A percentile compares a stretch with the other conserved stretches of the same genome.
Evolutionary conservation across 192 early-diverging fungal species (phyloP).

Genomic region (Coemansia sp.): DNA sequence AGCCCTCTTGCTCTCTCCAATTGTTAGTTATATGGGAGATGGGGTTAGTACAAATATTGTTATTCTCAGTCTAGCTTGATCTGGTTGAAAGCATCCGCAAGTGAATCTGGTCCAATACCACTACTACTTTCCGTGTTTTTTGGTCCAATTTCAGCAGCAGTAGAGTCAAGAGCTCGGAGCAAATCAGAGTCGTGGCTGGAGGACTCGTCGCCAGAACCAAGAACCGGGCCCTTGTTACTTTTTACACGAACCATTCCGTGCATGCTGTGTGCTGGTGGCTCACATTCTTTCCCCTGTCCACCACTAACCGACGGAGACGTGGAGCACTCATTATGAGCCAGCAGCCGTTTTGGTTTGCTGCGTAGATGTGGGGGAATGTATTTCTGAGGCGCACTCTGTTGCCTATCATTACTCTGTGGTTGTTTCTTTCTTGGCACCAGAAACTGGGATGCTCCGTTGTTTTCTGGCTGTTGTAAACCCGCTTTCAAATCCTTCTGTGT

Average conservation of each 20-base stretch:
- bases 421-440: not conserved
- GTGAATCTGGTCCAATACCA: not conserved
- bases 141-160: not conserved
- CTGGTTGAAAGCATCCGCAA: not conserved
- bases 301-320: too few species aligned
- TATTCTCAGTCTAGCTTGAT: not conserved
- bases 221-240: too few species aligned
- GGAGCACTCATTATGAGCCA: not conserved
- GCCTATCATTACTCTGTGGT: too few species aligned
- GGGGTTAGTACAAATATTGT: too few species aligned
- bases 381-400: not conserved
- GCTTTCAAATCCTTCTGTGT: too few species aligned
- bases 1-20: too few species aligned
- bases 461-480: not conserved
- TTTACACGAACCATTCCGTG: too few species aligned
- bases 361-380: not conserved
- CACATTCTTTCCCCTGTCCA: too few species aligned
- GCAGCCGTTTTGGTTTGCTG: not conserved
- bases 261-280: too few species aligned
- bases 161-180: too few species aligned
- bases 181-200: not conserved
- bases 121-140: not conserved
- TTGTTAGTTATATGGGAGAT: too few species aligned
- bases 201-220: too few species aligned
- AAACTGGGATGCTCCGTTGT: not conserved